phyloP scores from a whole-genome alignment of 352 stramenopile species.

The Pythium biforme region DNA sequence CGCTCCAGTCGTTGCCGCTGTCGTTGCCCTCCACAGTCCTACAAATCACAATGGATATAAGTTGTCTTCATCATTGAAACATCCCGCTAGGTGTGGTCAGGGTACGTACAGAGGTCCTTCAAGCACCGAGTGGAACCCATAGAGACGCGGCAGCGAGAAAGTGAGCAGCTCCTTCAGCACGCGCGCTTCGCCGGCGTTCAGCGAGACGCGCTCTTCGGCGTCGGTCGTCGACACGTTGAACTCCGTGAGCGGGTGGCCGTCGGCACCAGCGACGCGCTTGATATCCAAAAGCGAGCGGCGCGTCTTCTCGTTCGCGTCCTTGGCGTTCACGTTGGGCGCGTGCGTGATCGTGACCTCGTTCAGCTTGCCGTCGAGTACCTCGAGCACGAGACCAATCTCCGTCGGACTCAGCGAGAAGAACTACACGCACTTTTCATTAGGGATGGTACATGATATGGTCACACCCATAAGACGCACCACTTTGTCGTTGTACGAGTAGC shows the following conservation, averaged over 20 bases:
- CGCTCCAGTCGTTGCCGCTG: constrained; percentile 29
- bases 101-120: constrained; percentile 64
- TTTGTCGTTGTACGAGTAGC: constrained; percentile 77
- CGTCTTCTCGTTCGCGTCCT: constrained; percentile 49
- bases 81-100: background rate
- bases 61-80: background rate
- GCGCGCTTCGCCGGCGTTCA: constrained; percentile 72
- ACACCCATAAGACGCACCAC: constrained; percentile 35
- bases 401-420: constrained; percentile 81
- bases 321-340: constrained; percentile 78
- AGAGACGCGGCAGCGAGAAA: constrained; percentile 75
- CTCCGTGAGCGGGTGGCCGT: constrained; percentile 52
- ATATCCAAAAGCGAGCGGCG: constrained; percentile 45
- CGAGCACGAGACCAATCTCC: constrained; percentile 74
- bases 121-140: constrained; percentile 75
- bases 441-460: background rate
- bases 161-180: constrained; percentile 62
- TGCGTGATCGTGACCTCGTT: constrained; percentile 67
- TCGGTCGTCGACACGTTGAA: constrained; percentile 46
- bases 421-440: constrained; percentile 25
- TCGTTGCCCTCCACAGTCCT: constrained; percentile 53
- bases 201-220: constrained; percentile 38
- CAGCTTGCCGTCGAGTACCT: constrained; percentile 69
- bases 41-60: background rate
- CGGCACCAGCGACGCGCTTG: constrained; percentile 32